phyloP scores from a whole-genome alignment of 2,329 filamentous ascomycete genomes.

The Onygenales sp. region DNA sequence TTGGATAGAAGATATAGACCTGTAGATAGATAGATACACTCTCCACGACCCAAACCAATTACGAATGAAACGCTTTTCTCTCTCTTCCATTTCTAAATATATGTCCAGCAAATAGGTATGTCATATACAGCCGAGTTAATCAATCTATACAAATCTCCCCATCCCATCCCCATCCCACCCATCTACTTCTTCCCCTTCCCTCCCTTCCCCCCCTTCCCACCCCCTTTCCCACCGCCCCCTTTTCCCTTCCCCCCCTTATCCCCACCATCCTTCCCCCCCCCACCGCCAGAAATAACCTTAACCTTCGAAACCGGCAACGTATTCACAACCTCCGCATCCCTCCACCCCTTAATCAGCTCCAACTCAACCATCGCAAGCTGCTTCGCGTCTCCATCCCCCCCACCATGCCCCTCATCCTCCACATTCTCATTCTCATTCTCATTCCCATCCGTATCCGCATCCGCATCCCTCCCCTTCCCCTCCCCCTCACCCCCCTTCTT shows the following conservation, averaged over 20 bases:
- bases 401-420: conserved; percentile 44
- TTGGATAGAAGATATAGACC: too few relatives aligned
- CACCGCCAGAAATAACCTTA: conserved; percentile 30
- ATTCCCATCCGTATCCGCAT: conserved; percentile 13
- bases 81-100: too few relatives aligned
- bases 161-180: not conserved
- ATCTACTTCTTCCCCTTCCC: conserved; percentile 19
- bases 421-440: conserved; percentile 31
- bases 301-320: conserved; percentile 26
- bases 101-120: too few relatives aligned
- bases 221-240: conserved; percentile 11
- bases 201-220: conserved; percentile 23
- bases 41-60: too few relatives aligned
- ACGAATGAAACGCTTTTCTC: too few relatives aligned
- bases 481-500: conserved; percentile 33
- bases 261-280: conserved; percentile 21
- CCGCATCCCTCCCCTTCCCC: conserved; percentile 4
- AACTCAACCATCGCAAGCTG: conserved; percentile 72
- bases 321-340: conserved; percentile 46
- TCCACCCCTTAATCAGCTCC: conserved; percentile 73
- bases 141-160: conserved; percentile 18
- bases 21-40: too few relatives aligned
- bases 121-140: too few relatives aligned
- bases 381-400: conserved; percentile 44
- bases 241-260: conserved; percentile 13